Evolutionary conservation across 139 green algal genomes (phyloP).

Genomic region (Auxenochlorella pyrenoidosa): DNA sequence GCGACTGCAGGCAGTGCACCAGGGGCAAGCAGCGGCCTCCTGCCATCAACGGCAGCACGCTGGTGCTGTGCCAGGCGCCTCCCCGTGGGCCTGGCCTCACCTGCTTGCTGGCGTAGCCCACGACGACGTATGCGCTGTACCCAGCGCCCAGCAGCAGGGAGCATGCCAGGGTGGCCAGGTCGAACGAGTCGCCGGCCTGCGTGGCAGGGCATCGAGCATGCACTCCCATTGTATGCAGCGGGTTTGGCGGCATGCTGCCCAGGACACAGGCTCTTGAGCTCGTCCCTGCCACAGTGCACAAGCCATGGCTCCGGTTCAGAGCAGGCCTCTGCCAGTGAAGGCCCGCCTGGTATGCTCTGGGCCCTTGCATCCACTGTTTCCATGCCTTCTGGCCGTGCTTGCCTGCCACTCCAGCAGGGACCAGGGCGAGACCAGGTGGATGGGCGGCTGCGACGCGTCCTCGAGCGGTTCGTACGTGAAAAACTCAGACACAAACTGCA

Average conservation of each 20-base stretch:
- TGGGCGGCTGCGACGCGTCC: constrained; percentile 73
- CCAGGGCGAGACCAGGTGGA: constrained; percentile 74
- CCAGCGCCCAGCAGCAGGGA: constrained; percentile 80
- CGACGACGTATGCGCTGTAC: constrained; percentile 85
- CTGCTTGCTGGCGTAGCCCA: constrained; percentile 66
- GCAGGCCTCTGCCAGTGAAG: not conserved
- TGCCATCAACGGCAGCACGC: not conserved
- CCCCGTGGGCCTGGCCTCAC: not conserved
- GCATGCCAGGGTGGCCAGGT: constrained; percentile 76
- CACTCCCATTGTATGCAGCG: too few relatives aligned
- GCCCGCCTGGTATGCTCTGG: too few relatives aligned
- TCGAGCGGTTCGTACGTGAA: constrained; percentile 84
- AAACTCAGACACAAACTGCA: constrained; percentile 82
- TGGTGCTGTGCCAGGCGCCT: not conserved
- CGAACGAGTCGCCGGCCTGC: constrained; percentile 85
- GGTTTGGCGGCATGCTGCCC: too few relatives aligned
- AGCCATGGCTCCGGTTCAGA: not conserved
- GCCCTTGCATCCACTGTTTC: too few relatives aligned
- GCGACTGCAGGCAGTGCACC: too few relatives aligned
- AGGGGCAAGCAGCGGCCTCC: not conserved
- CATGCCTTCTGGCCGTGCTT: not conserved
- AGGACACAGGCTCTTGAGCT: too few relatives aligned
- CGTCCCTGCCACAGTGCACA: too few relatives aligned
- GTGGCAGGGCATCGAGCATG: not conserved
- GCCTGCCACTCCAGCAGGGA: constrained; percentile 74